phyloP scores from a whole-genome alignment of 2,329 filamentous ascomycete species.

The Pestalotiopsis sp. region DNA sequence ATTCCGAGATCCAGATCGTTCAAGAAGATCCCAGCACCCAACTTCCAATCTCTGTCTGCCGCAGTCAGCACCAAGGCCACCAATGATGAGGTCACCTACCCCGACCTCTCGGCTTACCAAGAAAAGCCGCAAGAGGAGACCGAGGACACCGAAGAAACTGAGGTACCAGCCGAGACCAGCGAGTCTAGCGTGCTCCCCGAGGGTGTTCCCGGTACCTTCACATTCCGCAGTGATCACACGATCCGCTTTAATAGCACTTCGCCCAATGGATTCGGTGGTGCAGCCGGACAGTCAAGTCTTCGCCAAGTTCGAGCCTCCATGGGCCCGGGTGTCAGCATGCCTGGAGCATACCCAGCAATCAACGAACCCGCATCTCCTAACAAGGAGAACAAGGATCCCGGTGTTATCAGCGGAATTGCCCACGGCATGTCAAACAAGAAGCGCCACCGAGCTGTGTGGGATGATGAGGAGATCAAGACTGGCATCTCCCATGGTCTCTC shows the following conservation, averaged over 20 bases:
- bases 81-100: conserved; percentile 50
- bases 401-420: conserved; percentile 47
- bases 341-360: conserved; percentile 54
- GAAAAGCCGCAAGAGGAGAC: conserved; percentile 16
- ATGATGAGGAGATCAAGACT: conserved; percentile 48
- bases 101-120: conserved; percentile 50
- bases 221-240: conserved; percentile 68
- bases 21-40: conserved; percentile 36
- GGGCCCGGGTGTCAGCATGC: conserved; percentile 47
- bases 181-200: conserved; percentile 28
- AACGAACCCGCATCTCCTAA: conserved; percentile 34
- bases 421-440: conserved; percentile 71
- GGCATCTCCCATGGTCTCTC: conserved; percentile 63
- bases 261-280: conserved; percentile 56
- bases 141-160: not conserved
- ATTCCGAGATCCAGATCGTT: conserved; percentile 46
- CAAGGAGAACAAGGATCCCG: conserved; percentile 39
- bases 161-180: not conserved
- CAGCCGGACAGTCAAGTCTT: conserved; percentile 61
- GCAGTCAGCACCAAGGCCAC: conserved; percentile 28
- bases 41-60: conserved; percentile 36
- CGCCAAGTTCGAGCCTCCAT: conserved; percentile 61
- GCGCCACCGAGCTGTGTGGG: conserved; percentile 59
- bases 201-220: conserved; percentile 61
- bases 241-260: conserved; percentile 58